Percentiles rank a stretch among this genome's conserved stretches.
Conservation (phyloP, 177 flowering plant genomes). For the Vitis hybrid region DNA sequence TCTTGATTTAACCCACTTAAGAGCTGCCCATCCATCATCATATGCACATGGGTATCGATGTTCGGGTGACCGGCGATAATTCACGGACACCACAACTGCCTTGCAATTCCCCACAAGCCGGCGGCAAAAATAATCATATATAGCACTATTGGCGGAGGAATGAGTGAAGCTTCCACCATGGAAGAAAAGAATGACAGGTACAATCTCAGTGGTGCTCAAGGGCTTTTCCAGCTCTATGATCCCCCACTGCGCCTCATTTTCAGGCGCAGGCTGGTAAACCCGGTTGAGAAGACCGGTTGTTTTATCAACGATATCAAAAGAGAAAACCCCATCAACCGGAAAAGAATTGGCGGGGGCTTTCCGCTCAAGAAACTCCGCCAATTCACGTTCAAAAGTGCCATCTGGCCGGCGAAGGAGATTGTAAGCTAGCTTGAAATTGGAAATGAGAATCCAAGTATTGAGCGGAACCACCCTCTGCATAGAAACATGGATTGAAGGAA, state of each 20-base stretch:
- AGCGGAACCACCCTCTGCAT: slow-evolving; percentile 73
- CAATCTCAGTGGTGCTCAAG: slow-evolving; percentile 40
- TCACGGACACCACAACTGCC: slow-evolving; percentile 55
- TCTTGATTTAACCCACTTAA: slow-evolving; percentile 54
- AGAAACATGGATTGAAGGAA: not conserved
- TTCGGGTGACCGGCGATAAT: slow-evolving; percentile 58
- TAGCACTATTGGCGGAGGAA: slow-evolving; percentile 62
- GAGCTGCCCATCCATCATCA: slow-evolving; percentile 61
- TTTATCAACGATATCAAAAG: slow-evolving; percentile 67
- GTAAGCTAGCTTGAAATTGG: slow-evolving; percentile 82
- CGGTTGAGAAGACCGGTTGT: slow-evolving; percentile 60
- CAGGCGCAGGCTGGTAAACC: slow-evolving; percentile 43
- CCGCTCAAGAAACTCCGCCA: slow-evolving; percentile 79
- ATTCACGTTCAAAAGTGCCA: slow-evolving; percentile 74
- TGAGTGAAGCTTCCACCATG: slow-evolving; percentile 71
- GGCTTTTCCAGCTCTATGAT: slow-evolving; percentile 51
- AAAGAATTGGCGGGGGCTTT: slow-evolving; percentile 61
- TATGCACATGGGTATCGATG: slow-evolving; percentile 55
- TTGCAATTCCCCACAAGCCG: slow-evolving; percentile 41
- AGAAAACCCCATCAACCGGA: slow-evolving; percentile 76
- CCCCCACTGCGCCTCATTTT: slow-evolving; percentile 33
- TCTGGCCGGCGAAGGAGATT: slow-evolving; percentile 78
- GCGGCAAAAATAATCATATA: slow-evolving; percentile 59
- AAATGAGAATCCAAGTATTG: slow-evolving; percentile 83
- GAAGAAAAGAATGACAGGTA: slow-evolving; percentile 57